Conservation (phyloP, 805 yeast species). For the Clavispora santaluciae region DNA sequence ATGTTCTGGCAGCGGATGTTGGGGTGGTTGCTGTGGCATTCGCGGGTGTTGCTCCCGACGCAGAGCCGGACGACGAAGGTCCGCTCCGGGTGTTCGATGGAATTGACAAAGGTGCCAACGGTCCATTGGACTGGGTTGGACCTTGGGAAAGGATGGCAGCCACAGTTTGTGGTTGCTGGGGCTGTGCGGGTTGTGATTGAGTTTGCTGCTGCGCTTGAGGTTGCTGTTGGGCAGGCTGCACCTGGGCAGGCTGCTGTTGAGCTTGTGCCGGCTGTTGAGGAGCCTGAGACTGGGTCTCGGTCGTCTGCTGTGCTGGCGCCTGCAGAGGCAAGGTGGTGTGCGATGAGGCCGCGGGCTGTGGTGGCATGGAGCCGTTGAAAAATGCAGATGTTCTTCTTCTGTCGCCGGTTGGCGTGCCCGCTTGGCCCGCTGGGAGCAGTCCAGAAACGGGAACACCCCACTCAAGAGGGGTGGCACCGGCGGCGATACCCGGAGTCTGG, state of each 20-base stretch:
- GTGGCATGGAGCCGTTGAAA: conserved; percentile 28
- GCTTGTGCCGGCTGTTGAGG: conserved; percentile 12
- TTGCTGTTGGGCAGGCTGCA: neutral
- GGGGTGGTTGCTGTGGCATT: conserved; percentile 8
- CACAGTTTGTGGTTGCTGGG: conserved; percentile 10
- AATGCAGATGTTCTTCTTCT: conserved; percentile 53
- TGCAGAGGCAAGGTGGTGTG: neutral
- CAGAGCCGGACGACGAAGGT: conserved; percentile 1
- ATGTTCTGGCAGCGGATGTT: conserved; percentile 9
- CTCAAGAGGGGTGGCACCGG: conserved; percentile 11
- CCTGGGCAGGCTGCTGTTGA: neutral
- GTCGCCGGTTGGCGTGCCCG: conserved; percentile 16
- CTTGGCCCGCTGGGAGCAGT: conserved; percentile 8
- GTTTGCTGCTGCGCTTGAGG: neutral
- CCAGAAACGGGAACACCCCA: conserved; percentile 10
- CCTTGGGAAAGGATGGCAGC: conserved; percentile 16
- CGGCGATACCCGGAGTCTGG: conserved; percentile 33
- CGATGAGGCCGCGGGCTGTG: conserved; percentile 16
- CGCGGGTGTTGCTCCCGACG: conserved; percentile 2
- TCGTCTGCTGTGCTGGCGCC: neutral
- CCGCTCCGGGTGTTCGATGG: conserved; percentile 9
- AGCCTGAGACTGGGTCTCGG: conserved; percentile 2
- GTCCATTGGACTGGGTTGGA: conserved; percentile 7
- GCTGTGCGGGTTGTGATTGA: conserved; percentile 4
- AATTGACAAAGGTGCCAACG: conserved; percentile 6